phyloP scores from a whole-genome alignment of 176 grass and related monocot species.

The Triticum dicoccoides region DNA sequence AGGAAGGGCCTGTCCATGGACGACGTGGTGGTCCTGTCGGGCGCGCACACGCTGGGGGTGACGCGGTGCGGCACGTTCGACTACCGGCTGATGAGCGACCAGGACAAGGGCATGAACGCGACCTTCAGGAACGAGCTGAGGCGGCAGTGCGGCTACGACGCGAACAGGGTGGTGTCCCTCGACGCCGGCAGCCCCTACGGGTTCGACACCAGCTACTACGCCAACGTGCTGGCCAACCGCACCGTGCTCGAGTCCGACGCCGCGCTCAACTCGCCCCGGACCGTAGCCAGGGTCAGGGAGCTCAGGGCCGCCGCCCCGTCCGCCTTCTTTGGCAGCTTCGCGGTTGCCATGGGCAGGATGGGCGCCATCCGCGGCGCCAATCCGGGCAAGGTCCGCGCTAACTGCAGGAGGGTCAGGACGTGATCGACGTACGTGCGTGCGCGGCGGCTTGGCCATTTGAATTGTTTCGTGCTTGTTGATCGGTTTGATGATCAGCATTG shows the following conservation, averaged over 20 bases:
- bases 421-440: constrained; percentile 4
- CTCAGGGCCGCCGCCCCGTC: background rate
- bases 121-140: constrained; percentile 30
- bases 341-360: constrained; percentile 49
- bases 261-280: constrained; percentile 37
- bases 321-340: constrained; percentile 41
- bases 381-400: constrained; percentile 24
- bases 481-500: too few relatives aligned
- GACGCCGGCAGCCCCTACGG: constrained; percentile 35
- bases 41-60: constrained; percentile 37
- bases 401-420: constrained; percentile 32
- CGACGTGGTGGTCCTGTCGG: constrained; percentile 67
- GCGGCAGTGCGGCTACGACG: constrained; percentile 26
- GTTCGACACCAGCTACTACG: constrained; percentile 55
- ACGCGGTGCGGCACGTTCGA: constrained; percentile 24
- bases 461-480: background rate
- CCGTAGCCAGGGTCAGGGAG: background rate
- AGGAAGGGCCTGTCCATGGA: constrained; percentile 43
- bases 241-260: constrained; percentile 53
- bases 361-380: constrained; percentile 21
- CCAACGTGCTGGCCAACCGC: constrained; percentile 34
- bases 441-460: background rate
- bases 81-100: constrained; percentile 29
- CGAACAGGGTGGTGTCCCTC: constrained; percentile 26
- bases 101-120: constrained; percentile 29